These are phyloP conservation scores for Pugionium dolabratum DNA, from an alignment of 345 rosid species.

Conservation along the genomic window DNA sequence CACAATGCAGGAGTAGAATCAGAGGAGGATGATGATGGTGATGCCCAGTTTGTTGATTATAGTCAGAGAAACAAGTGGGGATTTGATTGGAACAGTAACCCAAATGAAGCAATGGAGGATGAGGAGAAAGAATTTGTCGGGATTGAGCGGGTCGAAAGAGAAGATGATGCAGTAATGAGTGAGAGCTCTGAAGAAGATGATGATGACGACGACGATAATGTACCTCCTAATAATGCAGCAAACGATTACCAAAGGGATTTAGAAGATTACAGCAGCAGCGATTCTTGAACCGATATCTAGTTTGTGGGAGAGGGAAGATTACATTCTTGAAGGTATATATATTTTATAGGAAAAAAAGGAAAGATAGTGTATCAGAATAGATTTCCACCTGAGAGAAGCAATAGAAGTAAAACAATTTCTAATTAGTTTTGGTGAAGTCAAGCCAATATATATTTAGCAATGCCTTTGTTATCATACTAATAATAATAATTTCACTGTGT, in stretches of 20 bases:
- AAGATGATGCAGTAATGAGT: constrained; percentile 50
- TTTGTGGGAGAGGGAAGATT: constrained; percentile 22
- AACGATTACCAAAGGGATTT: constrained; percentile 45
- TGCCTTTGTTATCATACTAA: constrained; percentile 31
- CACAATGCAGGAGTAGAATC: constrained; percentile 65
- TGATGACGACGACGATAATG: constrained; percentile 20
- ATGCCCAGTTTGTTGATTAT: constrained; percentile 52
- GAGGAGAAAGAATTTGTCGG: constrained; percentile 46
- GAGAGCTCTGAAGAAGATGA: constrained; percentile 51
- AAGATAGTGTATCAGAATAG: constrained; percentile 36
- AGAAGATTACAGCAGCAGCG: constrained; percentile 87
- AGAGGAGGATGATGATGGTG: constrained; percentile 58
- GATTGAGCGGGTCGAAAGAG: constrained; percentile 43
- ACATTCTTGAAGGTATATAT: constrained; percentile 35
- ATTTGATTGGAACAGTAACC: constrained; percentile 42
- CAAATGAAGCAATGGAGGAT: constrained; percentile 58
- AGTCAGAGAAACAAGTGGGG: constrained; percentile 63
- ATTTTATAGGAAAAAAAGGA: constrained; percentile 22
- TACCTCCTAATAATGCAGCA: constrained; percentile 43
- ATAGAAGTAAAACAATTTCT: constrained; percentile 32
- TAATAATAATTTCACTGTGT: constrained; percentile 19
- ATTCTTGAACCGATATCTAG: constrained; percentile 33
- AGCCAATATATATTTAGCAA: constrained; percentile 36
- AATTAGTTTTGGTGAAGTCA: constrained; percentile 33
- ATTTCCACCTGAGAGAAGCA: constrained; percentile 30